These are phyloP conservation scores for Rhodosporidiobolus sp. DNA, from an alignment of 768 basidiomycete genomes.

Conservation along the genomic window DNA sequence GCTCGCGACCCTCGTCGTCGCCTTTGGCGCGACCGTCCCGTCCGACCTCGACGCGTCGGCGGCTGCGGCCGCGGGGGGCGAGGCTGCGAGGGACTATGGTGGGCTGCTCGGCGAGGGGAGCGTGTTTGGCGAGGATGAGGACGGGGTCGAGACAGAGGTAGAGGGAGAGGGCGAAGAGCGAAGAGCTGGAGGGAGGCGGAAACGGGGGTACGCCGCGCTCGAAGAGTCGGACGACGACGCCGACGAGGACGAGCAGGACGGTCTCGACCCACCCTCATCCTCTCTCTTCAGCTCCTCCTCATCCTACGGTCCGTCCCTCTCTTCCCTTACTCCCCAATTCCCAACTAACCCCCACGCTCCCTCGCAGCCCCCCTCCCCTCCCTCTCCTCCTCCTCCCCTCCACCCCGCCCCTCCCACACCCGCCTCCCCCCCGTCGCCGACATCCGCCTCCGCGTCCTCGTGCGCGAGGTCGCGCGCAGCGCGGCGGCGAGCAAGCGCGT, in stretches of 20 bases:
- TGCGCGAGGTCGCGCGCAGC: too few relatives aligned
- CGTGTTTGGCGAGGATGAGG: background rate
- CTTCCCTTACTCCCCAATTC: too few relatives aligned
- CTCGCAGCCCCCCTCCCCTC: too few relatives aligned
- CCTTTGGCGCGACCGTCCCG: slow-evolving; percentile 16
- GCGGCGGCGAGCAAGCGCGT: too few relatives aligned
- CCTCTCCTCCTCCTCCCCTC: too few relatives aligned
- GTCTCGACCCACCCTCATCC: too few relatives aligned
- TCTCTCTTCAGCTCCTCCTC: too few relatives aligned
- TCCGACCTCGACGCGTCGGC: slow-evolving; percentile 22
- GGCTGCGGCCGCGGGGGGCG: background rate
- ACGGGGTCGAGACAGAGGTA: background rate
- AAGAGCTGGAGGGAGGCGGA: background rate
- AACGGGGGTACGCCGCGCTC: background rate
- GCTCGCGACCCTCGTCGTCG: slow-evolving; percentile 6
- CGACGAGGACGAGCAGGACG: background rate
- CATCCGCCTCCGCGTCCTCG: too few relatives aligned
- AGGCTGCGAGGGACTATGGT: slow-evolving; percentile 15
- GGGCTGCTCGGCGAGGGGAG: slow-evolving; percentile 1
- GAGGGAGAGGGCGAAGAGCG: background rate
- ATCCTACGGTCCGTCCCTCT: too few relatives aligned
- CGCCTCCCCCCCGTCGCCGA: too few relatives aligned
- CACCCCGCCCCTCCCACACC: too few relatives aligned
- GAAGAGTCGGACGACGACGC: background rate
- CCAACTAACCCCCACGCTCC: too few relatives aligned